Conservation (phyloP, 441 rosid genomes). For the Flueggea neowawraea region DNA sequence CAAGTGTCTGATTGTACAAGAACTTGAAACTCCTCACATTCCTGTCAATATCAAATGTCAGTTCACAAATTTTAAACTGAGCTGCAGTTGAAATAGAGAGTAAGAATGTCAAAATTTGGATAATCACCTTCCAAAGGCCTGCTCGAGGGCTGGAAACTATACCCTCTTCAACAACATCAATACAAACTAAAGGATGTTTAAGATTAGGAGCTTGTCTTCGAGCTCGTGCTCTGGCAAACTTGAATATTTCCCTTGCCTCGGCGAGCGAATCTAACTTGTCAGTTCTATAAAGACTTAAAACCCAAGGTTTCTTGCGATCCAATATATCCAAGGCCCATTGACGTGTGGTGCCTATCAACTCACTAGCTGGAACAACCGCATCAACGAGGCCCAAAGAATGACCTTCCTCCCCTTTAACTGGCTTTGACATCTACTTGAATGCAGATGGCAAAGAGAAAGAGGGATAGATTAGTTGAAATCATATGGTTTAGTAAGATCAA, state of each 20-base stretch:
- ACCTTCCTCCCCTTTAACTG: conserved; percentile 78
- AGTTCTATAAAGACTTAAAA: conserved; percentile 71
- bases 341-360: conserved; percentile 68
- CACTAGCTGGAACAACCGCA: conserved; percentile 65
- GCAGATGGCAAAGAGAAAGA: background rate
- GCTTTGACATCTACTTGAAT: conserved; percentile 65
- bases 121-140: conserved; percentile 72
- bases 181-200: conserved; percentile 84
- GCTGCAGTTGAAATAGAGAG: conserved; percentile 9
- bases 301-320: conserved; percentile 77
- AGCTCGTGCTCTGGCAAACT: conserved; percentile 80
- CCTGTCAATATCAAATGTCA: conserved; percentile 48
- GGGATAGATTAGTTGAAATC: conserved; percentile 4
- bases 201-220: conserved; percentile 79
- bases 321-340: conserved; percentile 82
- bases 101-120: conserved; percentile 3
- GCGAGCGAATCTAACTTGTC: conserved; percentile 88
- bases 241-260: conserved; percentile 90
- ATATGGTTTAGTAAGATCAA: conserved; percentile 1
- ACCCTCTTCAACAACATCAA: conserved; percentile 79
- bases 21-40: conserved; percentile 56
- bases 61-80: conserved; percentile 7
- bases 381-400: conserved; percentile 77
- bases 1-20: conserved; percentile 66
- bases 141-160: conserved; percentile 81